Evolutionary conservation across 2,329 filamentous ascomycete species (phyloP), one percentile per base, ranked within the genome.

Genomic region (Botrytis medusae): DNA sequence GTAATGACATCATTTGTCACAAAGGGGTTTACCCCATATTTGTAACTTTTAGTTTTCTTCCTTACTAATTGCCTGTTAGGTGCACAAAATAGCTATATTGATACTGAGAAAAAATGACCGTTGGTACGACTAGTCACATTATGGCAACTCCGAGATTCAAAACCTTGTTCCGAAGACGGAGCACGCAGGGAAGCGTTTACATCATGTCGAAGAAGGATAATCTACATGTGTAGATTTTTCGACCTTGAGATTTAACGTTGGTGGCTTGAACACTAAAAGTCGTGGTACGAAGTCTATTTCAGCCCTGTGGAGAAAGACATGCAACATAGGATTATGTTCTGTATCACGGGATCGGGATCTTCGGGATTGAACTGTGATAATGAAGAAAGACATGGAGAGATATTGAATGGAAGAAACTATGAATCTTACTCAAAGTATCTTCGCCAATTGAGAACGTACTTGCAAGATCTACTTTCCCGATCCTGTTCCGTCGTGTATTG

Each of bases 211-310:
- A 51, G 10, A 67, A 18, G 2, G 6, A 32, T 25, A 64, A 18
- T 4, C n/a, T 51, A 34, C 12, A 2, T 20, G 22, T 37, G 20
- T 34, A 51, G 6, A 65, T 10, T 51, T 65, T 48, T 51, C 4
- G 29, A 48, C 32, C 25, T 37, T 18, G 25, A 37, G 18, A 32
- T 10, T 18, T n/a, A 37, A 51, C 10, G 22, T 37, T 37, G 29
- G 44, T 67, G 63, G 44, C 44, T 67, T 67, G 22, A 25, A 40
- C 34, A 51, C 44, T 37, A 51, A 40, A 67, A 67, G 46, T 32
- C 34, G 44, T 34, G 63, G 25, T 67, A 37, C 32, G 34, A 67
- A 67, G 44, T 67, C 44, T 67, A 51, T 67, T 67, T 67, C 63
- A 51, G 63, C 63, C 63, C 22, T 67, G 44, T 67, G 63, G 44